Evolutionary conservation across 768 basidiomycete genomes (phyloP), one percentile per base, ranked within the genome.

Genomic region (Hortiboletus campestris): DNA sequence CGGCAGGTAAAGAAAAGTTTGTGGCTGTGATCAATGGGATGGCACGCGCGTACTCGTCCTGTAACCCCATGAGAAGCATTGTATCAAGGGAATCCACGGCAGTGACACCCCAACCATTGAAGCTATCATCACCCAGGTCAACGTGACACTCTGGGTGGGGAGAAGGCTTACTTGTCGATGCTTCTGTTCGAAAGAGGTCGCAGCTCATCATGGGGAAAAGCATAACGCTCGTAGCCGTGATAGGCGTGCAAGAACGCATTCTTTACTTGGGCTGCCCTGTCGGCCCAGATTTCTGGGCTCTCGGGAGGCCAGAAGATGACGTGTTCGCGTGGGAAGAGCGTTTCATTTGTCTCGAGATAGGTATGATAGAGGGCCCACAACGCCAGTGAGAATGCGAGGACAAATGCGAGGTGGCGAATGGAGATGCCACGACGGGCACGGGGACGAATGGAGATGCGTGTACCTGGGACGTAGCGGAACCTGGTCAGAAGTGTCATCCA

Each of bases 61-160:
- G 65, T 6, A 94, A 75, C 13, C 78, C 89, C 84, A 96, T 87
- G 28, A 98, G 74, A 36, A 89, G 75, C 79, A 97, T 85, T 0
- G 91, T 92, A 64, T 95, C 93, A 6, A 97, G 77, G 6, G 91
- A 83, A 64, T 97, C 94, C 46, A 92, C 80, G 43, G 83, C 77
- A 6, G 89, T 86, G 1, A 89, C 78, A 22, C 85, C 86, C 89
- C 89, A 92, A 8, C 86, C 87, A 64, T 91, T 91, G 67, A 90
- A 88, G 57, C 88, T 90, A 43, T 29, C 12, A n/a, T 29, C 41
- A 20, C 13, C 9, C n/a, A 2, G 2, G 45, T 66, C 39, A 60
- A 39, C 1, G 20, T 11, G 47, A 25, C 13, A 13, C 13, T 29
- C 12, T 16, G 32, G 3, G 7, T 4, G 28, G 2, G 11, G 39